These are phyloP conservation scores for Coemansia sp. DNA, from an alignment of 192 early-diverging fungal species.

Conservation along the genomic window DNA sequence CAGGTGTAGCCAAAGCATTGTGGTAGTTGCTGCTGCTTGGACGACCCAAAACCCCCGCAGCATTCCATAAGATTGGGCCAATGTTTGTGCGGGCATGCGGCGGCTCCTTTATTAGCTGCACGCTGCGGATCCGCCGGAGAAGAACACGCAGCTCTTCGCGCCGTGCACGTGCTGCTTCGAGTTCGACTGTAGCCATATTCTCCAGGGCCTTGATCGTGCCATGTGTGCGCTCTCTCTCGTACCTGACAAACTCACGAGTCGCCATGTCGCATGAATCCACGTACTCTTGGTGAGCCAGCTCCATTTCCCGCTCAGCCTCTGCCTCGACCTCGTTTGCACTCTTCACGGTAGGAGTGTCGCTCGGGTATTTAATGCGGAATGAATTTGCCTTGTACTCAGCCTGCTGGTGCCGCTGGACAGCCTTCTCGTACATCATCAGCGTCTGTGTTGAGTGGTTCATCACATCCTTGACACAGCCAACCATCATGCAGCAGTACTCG, in stretches of 20 bases:
- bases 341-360: conserved; percentile 47
- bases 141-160: conserved; percentile 36
- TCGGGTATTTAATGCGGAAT: conserved; percentile 48
- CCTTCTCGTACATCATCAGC: conserved; percentile 47
- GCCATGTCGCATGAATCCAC: conserved; percentile 46
- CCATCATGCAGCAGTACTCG: conserved; percentile 40
- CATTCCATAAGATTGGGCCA: conserved; percentile 47
- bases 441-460: conserved; percentile 49
- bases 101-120: conserved; percentile 47
- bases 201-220: conserved; percentile 46
- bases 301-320: conserved; percentile 38
- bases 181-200: conserved; percentile 37
- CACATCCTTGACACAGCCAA: conserved; percentile 35
- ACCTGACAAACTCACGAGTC: conserved; percentile 38
- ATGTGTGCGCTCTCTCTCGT: conserved; percentile 38
- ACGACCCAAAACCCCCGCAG: not conserved
- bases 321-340: conserved; percentile 50
- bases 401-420: conserved; percentile 41
- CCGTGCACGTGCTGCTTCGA: conserved; percentile 41
- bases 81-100: conserved; percentile 49
- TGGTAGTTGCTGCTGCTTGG: conserved; percentile 5
- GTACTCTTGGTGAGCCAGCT: conserved; percentile 51
- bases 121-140: conserved; percentile 34
- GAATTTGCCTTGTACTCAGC: conserved; percentile 31
- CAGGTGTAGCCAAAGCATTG: not conserved